Evolutionary conservation across 768 basidiomycete genomes (phyloP), one percentile per base, ranked within the genome.

Genomic region (Pilatotrama ljubarskyi): DNA sequence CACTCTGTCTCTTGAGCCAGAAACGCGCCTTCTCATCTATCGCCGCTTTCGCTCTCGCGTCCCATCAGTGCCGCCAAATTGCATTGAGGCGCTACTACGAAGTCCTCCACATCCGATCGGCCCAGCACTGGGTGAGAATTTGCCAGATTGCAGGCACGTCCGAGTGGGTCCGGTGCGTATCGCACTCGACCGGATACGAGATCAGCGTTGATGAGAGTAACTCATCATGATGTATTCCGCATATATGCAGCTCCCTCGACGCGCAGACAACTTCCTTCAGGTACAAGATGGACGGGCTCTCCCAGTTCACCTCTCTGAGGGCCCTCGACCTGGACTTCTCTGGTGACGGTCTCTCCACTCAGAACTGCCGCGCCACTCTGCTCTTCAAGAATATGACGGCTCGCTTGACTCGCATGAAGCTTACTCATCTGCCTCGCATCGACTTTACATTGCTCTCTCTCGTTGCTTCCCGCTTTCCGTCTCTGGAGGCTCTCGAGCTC

Each of bases 351-450:
- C 55, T 70, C 59, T 41, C 56, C 15, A 70, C 65, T 0, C 69
- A 71, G 36, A 58, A 63, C 62, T 32, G 48, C 60, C 40, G 72
- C 37, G 35, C 51, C 51, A 40, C 51, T 47, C 66, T 55, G 51
- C 66, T 64, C 49, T 66, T 68, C 48, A 55, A 55, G 17, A 51
- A 73, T 48, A 54, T 76, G 17, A 69, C 74, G 40, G 58, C 63
- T 0, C 75, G 72, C 43, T 66, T 90, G 44, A 80, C 76, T 17
- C 75, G 74, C 5, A 72, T 91, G 9, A 77, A 72, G 8, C 73
- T 90, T 36, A 80, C 79, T 1, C 74, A 71, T 22, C 70, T 91
- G n/a, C 83, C 87, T 61, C 79, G 78, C 25, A 81, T 90, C 38
- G 85, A 86, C 62, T 59, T 70, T 18, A 64, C 72, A 13, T 67